These are phyloP conservation scores for Rhododendron ferrugineum DNA, from an alignment of 148 eudicot genomes.

Conservation along the genomic window DNA sequence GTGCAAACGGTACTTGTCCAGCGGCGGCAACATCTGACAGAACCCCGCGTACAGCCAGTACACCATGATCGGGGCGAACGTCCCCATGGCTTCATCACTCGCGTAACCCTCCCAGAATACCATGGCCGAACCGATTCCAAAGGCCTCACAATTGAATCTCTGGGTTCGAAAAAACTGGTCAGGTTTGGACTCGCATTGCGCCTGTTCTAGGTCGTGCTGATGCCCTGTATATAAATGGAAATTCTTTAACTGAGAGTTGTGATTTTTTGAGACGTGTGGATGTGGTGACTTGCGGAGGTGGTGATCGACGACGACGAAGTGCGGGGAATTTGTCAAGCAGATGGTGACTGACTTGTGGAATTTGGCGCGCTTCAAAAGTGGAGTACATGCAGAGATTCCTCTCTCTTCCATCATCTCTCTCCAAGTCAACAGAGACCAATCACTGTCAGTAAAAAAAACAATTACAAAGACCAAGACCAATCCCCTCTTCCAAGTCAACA, in stretches of 20 bases:
- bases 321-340: background rate
- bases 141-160: background rate
- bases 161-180: background rate
- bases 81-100: slow-evolving; percentile 49
- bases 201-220: background rate
- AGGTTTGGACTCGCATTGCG: background rate
- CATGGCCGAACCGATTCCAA: slow-evolving; percentile 15
- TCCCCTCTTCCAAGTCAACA: no score
- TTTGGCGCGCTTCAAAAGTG: no score
- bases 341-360: no score
- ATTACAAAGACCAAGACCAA: no score
- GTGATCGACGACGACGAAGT: background rate
- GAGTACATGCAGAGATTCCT: no score
- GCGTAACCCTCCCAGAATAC: slow-evolving; percentile 53
- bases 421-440: no score
- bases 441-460: no score
- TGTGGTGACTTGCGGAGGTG: background rate
- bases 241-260: background rate
- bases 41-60: slow-evolving; percentile 58
- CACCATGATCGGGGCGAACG: slow-evolving; percentile 45
- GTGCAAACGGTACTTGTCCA: slow-evolving; percentile 43
- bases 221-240: background rate
- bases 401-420: no score
- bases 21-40: slow-evolving; percentile 37
- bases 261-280: background rate